Conservation (phyloP, 2,329 filamentous ascomycete genomes). For the Paramyrothecium roridum region DNA sequence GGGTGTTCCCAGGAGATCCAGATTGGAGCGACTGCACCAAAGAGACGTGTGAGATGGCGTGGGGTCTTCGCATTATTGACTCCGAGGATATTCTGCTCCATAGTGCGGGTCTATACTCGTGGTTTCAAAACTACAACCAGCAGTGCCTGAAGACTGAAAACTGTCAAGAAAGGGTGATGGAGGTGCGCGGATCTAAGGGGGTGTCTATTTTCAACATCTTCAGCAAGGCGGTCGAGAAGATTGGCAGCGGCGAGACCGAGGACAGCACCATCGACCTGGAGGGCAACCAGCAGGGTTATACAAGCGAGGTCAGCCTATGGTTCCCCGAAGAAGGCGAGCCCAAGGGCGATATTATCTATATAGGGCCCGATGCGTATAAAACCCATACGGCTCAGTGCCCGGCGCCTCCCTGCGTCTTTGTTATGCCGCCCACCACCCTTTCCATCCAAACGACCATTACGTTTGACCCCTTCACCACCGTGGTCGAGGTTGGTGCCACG, state of each 20-base stretch:
- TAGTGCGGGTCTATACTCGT: conserved; percentile 18
- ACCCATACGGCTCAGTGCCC: neutral
- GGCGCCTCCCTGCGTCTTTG: neutral
- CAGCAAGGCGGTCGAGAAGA: neutral
- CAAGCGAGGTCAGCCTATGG: neutral
- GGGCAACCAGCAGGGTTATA: neutral
- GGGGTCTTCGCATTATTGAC: conserved; percentile 10
- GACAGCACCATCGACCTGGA: neutral
- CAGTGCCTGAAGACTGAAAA: conserved; percentile 13
- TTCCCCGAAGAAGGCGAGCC: no score
- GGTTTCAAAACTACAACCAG: conserved; percentile 16
- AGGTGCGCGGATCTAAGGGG: conserved; percentile 4
- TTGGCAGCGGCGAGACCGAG: neutral
- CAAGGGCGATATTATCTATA: neutral
- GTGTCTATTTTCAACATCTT: conserved; percentile 11
- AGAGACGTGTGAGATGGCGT: conserved; percentile 1
- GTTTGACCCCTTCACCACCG: neutral
- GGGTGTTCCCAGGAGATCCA: conserved; percentile 2
- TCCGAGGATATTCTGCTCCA: conserved; percentile 12
- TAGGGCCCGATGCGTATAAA: neutral
- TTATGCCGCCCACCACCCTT: neutral
- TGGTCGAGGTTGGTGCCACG: neutral
- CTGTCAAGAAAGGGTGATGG: conserved; percentile 14
- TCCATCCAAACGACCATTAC: neutral
- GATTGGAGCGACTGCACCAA: conserved; percentile 5